Evolutionary conservation across 257 asterid genomes (phyloP).

Genomic region (Solanum clarkiae): DNA sequence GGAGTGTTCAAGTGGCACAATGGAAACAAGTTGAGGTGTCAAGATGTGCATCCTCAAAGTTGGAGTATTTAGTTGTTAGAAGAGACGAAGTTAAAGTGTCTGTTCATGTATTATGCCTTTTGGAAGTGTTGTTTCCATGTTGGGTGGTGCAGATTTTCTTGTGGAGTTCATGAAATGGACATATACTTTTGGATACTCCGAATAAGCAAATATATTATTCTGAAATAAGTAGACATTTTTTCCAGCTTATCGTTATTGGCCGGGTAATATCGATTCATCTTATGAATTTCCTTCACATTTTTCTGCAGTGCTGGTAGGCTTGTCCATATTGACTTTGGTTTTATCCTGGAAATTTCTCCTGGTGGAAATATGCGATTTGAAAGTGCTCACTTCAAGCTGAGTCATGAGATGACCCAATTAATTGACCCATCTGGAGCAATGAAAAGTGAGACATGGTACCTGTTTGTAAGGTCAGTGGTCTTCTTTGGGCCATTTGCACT

Average conservation of each 20-base stretch:
- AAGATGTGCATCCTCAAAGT: neutral
- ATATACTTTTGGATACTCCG: neutral
- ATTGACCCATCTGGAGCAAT: slow-evolving; percentile 94
- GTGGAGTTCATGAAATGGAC: neutral
- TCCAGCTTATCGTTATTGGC: neutral
- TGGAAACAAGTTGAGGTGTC: neutral
- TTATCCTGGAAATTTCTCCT: slow-evolving; percentile 96
- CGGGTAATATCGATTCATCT: neutral
- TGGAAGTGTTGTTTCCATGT: neutral
- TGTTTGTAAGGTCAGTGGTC: slow-evolving; percentile 56
- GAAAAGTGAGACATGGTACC: slow-evolving; percentile 95
- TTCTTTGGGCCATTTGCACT: neutral
- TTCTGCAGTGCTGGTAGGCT: slow-evolving; percentile 72
- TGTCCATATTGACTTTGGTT: slow-evolving; percentile 98
- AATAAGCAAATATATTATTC: neutral
- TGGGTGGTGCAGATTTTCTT: neutral
- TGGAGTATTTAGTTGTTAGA: neutral
- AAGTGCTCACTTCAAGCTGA: slow-evolving; percentile 96
- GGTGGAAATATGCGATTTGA: slow-evolving; percentile 96
- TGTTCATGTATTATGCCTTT: neutral
- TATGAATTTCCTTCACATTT: neutral
- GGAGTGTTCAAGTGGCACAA: neutral
- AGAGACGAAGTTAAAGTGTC: neutral
- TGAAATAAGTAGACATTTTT: neutral
- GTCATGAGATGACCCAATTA: slow-evolving; percentile 98